These are phyloP conservation scores for Litsea cubeba DNA, from an alignment of 164 flowering plant genomes.

Conservation along the genomic window DNA sequence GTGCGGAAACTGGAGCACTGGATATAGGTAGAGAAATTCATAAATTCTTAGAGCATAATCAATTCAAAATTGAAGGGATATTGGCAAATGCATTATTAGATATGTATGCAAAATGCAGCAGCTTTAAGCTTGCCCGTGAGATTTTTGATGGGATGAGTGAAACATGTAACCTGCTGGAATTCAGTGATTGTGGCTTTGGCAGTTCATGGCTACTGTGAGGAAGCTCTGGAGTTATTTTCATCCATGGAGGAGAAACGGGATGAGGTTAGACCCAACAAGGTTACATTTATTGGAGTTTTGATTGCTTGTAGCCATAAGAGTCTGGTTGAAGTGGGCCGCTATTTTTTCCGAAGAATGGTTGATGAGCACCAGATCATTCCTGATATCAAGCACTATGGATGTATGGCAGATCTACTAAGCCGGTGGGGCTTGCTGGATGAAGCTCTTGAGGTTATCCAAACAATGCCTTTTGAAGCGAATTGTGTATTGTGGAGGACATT, in stretches of 20 bases:
- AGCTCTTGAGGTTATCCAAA: conserved; percentile 30
- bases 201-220: conserved; percentile 40
- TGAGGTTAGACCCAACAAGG: conserved; percentile 31
- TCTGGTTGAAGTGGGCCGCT: conserved; percentile 33
- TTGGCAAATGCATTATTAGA: conserved; percentile 41
- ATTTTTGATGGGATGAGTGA: conserved; percentile 34
- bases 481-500: conserved; percentile 46
- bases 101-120: conserved; percentile 53
- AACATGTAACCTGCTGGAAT: conserved; percentile 43
- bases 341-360: conserved; percentile 30
- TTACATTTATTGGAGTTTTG: conserved; percentile 49
- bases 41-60: conserved; percentile 20
- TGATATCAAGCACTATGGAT: conserved; percentile 49
- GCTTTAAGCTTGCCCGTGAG: conserved; percentile 29
- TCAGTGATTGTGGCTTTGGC: conserved; percentile 53
- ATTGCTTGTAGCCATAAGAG: conserved; percentile 47
- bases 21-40: conserved; percentile 39
- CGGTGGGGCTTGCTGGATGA: conserved; percentile 44
- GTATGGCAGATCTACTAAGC: conserved; percentile 56
- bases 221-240: conserved; percentile 39
- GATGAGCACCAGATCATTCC: conserved; percentile 34
- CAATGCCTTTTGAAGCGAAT: conserved; percentile 32
- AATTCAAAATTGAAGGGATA: conserved; percentile 33
- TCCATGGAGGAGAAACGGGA: conserved; percentile 23
- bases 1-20: conserved; percentile 42